Conservation (phyloP, 2,329 filamentous ascomycete genomes). For the Verticillium nubilum region DNA sequence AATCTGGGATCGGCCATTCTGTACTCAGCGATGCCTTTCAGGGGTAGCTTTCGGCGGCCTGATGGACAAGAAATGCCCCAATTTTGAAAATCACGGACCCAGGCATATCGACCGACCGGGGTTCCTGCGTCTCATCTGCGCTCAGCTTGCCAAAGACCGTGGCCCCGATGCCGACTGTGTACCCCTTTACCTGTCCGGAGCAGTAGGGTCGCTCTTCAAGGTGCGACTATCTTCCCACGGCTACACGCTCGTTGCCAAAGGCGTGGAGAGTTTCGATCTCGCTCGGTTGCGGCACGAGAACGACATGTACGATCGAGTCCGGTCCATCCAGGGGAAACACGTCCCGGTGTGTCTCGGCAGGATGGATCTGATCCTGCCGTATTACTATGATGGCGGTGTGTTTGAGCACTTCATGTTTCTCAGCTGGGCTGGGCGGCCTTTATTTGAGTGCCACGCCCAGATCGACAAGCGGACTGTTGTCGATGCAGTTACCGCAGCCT, state of each 20-base stretch:
- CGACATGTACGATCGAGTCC: constrained; percentile 22
- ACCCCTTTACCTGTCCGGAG: constrained; percentile 19
- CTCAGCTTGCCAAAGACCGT: constrained; percentile 23
- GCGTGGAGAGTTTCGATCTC: constrained; percentile 20
- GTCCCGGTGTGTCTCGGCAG: constrained; percentile 29
- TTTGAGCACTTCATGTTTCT: constrained; percentile 26
- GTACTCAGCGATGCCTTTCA: constrained; percentile 19
- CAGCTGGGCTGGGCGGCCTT: constrained; percentile 22
- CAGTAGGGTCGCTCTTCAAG: constrained; percentile 28
- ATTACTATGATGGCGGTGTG: constrained; percentile 23
- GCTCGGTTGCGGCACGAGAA: constrained; percentile 21
- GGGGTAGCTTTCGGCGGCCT: constrained; percentile 14
- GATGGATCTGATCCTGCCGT: constrained; percentile 20
- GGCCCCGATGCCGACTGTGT: constrained; percentile 20
- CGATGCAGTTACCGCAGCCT: constrained; percentile 3
- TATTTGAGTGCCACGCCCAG: constrained; percentile 13
- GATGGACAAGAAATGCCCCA: constrained; percentile 23
- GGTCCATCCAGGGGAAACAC: constrained; percentile 22
- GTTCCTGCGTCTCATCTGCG: constrained; percentile 19
- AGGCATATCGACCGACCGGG: constrained; percentile 17
- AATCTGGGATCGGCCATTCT: constrained; percentile 20
- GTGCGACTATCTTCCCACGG: constrained; percentile 24
- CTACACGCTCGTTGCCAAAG: constrained; percentile 34
- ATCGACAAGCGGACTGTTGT: constrained; percentile 5
- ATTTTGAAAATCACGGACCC: constrained; percentile 17